These are phyloP conservation scores for Xylaria sp. DNA, from an alignment of 2,329 filamentous ascomycete genomes.

Conservation along the genomic window DNA sequence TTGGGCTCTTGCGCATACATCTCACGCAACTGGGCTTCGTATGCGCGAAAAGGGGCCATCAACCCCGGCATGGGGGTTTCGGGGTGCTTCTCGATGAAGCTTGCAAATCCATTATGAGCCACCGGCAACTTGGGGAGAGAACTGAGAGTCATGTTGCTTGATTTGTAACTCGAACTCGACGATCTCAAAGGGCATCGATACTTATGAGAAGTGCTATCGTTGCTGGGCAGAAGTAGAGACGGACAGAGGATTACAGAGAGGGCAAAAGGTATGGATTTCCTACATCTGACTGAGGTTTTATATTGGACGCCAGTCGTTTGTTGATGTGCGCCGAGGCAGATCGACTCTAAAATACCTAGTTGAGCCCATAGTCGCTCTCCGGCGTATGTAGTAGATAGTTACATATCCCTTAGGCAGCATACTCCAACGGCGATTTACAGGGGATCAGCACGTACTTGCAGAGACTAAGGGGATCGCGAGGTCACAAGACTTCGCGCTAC, in stretches of 20 bases:
- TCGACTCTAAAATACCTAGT: too few species aligned
- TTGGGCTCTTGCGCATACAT: slow-evolving; percentile 69
- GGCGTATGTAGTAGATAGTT: too few species aligned
- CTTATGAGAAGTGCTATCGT: neutral
- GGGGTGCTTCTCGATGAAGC: slow-evolving; percentile 58
- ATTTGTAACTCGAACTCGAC: neutral
- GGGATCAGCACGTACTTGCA: slow-evolving; percentile 5
- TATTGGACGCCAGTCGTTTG: too few species aligned
- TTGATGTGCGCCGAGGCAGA: too few species aligned
- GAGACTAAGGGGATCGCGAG: slow-evolving; percentile 15
- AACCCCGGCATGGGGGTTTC: slow-evolving; percentile 59
- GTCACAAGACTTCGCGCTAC: slow-evolving; percentile 17
- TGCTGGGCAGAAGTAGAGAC: neutral
- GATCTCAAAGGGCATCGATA: neutral
- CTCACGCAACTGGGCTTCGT: slow-evolving; percentile 67
- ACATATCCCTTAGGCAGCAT: slow-evolving; percentile 17
- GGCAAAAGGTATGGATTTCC: too few species aligned
- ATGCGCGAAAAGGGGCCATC: slow-evolving; percentile 67
- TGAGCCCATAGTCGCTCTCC: too few species aligned
- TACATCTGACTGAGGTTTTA: too few species aligned
- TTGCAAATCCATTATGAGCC: slow-evolving; percentile 48
- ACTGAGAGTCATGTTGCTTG: slow-evolving; percentile 40
- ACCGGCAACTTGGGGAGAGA: slow-evolving; percentile 51
- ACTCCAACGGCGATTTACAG: slow-evolving; percentile 2
- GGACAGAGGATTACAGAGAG: slow-evolving; percentile 12